phyloP scores from a whole-genome alignment of 306 rosid genomes.

The Elaeagnus macrophylla region DNA sequence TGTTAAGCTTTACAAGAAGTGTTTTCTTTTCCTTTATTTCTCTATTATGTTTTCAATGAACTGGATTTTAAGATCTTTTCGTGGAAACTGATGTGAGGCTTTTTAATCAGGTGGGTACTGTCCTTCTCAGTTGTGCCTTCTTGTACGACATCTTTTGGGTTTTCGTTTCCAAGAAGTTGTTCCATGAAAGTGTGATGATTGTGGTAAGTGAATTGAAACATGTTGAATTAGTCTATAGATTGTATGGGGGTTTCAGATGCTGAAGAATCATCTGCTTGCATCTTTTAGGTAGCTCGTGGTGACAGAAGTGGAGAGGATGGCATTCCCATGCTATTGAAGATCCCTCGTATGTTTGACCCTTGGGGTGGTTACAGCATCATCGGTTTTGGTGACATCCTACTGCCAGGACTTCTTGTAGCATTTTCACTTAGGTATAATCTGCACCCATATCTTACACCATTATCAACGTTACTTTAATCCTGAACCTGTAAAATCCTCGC shows the following conservation, averaged over 20 bases:
- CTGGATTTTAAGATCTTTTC: not conserved
- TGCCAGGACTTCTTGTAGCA: slow-evolving; percentile 86
- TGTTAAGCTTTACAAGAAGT: too few species aligned
- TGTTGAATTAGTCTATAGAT: not conserved
- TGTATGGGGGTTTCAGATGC: slow-evolving; percentile 14
- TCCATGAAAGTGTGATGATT: slow-evolving; percentile 95
- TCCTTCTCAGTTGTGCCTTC: slow-evolving; percentile 86
- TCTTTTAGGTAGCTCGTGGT: slow-evolving; percentile 74
- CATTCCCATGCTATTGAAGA: slow-evolving; percentile 89
- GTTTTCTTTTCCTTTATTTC: not conserved
- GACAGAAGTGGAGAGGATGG: slow-evolving; percentile 92
- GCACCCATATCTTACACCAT: slow-evolving; percentile 5
- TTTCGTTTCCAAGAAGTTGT: slow-evolving; percentile 67
- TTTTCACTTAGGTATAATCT: slow-evolving; percentile 75
- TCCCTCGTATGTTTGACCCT: slow-evolving; percentile 85
- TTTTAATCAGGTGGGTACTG: slow-evolving; percentile 67
- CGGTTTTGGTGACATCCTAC: slow-evolving; percentile 92
- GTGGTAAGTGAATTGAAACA: slow-evolving; percentile 54
- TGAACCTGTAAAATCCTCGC: not conserved
- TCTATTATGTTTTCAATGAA: not conserved
- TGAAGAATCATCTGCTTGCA: not conserved
- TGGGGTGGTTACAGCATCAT: slow-evolving; percentile 99
- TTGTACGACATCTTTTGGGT: slow-evolving; percentile 94
- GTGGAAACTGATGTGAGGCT: slow-evolving; percentile 13
- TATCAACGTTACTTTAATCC: slow-evolving; percentile 1